A percentile compares a stretch with the other conserved stretches of the same genome.
phyloP scores from a whole-genome alignment of 208 protist genomes.

The Strigomonas culicis region DNA sequence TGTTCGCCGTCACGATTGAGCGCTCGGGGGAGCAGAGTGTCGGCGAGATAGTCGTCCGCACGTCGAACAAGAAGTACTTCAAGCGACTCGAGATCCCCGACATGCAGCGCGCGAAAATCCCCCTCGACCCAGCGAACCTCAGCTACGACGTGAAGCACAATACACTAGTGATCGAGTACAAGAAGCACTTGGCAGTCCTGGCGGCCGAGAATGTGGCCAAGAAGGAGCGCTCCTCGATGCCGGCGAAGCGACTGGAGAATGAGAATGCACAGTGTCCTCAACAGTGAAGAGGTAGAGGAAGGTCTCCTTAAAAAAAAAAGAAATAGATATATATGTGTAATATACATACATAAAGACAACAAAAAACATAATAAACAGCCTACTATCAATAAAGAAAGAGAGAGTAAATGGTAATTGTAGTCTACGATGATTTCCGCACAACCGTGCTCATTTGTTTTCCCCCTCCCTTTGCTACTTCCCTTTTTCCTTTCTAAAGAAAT shows the following conservation, averaged over 20 bases:
- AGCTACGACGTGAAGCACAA: slow-evolving; percentile 88
- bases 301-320: not conserved
- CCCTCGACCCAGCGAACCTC: slow-evolving; percentile 57
- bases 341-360: not conserved
- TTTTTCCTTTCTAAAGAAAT: not conserved
- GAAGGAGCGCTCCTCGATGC: slow-evolving; percentile 72
- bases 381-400: too few species aligned
- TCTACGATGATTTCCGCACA: too few species aligned
- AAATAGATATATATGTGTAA: not conserved
- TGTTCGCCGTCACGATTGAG: slow-evolving; percentile 86
- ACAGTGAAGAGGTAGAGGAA: too few species aligned
- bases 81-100: slow-evolving; percentile 89
- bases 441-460: slow-evolving; percentile 4
- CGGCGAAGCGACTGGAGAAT: slow-evolving; percentile 58
- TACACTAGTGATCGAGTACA: slow-evolving; percentile 92
- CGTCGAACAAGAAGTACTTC: slow-evolving; percentile 96
- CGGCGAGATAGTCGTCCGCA: slow-evolving; percentile 91
- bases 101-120: slow-evolving; percentile 54
- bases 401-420: too few species aligned
- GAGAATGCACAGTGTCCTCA: slow-evolving; percentile 52
- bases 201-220: slow-evolving; percentile 63
- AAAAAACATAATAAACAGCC: too few species aligned
- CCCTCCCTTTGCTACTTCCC: not conserved
- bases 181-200: slow-evolving; percentile 79
- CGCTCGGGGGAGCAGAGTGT: slow-evolving; percentile 27